Base-by-base conservation (phyloP, 306 rosid species). In the Rosa lucieae region DNA sequence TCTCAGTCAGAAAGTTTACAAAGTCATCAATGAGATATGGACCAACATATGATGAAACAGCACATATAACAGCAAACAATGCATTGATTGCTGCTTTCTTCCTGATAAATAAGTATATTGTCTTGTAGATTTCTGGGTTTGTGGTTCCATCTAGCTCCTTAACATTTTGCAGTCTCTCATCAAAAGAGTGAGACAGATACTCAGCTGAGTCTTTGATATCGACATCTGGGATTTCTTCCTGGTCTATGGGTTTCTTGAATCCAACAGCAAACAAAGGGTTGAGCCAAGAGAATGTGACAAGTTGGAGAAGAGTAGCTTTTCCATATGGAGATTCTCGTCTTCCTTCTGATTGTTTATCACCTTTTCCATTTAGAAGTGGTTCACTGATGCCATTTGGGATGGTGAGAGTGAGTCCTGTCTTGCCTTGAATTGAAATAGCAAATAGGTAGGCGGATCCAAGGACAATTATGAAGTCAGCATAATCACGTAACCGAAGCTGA, bases 21-120 rank as follows among this genome's bases (percentile, higher is more conserved):
- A 92, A 92, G 85, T 92, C 98, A 47, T 90, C 86, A 53, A 95
- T 95, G 67, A 95, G 89, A 84, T 92, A 95, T 1, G 99, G 99
- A 47, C 99, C 99, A 75, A 92, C 97, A 77, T 95, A 95, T 6
- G 99, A 95, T 29, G 98, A 93, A 14, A 79, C 85, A 67, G 99
- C 99, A 75, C 77, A 69, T 43, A 82, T 76, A 5, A 92, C 84
- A 2, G 99, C 99, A 23, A 95, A 91, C 43, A 77, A 7, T 0
- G 94, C 99, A 43, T 95, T 95, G 46, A 90, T 72, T 29, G 89
- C 85, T 49, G 99, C 92, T 86, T 91, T 92, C 86, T 88, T 95
- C 88, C 99, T 79, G n/a, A 82, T 77, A 65, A 91, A 92, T 4
- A 84, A 32, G 75, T 79, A 92, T 40, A 95, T 92, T 26, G 93